Base-by-base conservation (phyloP, 2,329 filamentous ascomycete species). In the Penicillium griseofulvum region DNA sequence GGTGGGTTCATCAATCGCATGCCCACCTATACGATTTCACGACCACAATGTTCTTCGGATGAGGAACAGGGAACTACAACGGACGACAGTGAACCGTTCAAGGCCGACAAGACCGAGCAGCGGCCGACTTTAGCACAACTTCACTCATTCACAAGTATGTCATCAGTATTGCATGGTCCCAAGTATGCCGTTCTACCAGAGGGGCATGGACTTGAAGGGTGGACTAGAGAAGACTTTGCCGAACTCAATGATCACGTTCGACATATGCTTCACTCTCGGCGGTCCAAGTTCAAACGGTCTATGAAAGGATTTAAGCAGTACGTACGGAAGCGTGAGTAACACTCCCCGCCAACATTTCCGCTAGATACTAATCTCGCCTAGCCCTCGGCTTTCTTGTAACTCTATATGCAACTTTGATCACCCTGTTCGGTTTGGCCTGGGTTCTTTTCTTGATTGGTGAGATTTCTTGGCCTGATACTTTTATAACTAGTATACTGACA, bases 241-340 rank as follows among this genome's bases (percentile, higher is more conserved):
- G 86, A 90, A 68, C 76, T 96, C 37, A 90, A 96, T 66, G 91
- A 96, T 62, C 87, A 93, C 69, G 91, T 96, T 17, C 82, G 91
- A 31, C 91, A 96, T 68, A 90, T 94, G 84, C 75, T 96, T 39
- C 91, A 95, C 73, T 95, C 91, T 7, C 84, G 85, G 52, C 83
- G 89, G 16, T 88, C 87, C 34, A 87, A 86, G 55, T 89, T 95
- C 76, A 93, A 91, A 74, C 87, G 89, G 36, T 78, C 83, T 12
- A 84, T 92, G 83, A 87, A 85, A 69, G 90, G 89, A 0, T 96
- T 96, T 66, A 84, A 85, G 3, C 85, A 93, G 73, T 96, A 95
- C 67, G 81, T 91, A 14, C 81, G 81, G 37, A 84, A 85, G 64
- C 89, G 83, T 85, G 72, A 76, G 82, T 77, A 31, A 26, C 56